Evolutionary conservation across 768 basidiomycete species (phyloP), one percentile per base, ranked within the genome.

Genomic region (Arthromyces matolae): DNA sequence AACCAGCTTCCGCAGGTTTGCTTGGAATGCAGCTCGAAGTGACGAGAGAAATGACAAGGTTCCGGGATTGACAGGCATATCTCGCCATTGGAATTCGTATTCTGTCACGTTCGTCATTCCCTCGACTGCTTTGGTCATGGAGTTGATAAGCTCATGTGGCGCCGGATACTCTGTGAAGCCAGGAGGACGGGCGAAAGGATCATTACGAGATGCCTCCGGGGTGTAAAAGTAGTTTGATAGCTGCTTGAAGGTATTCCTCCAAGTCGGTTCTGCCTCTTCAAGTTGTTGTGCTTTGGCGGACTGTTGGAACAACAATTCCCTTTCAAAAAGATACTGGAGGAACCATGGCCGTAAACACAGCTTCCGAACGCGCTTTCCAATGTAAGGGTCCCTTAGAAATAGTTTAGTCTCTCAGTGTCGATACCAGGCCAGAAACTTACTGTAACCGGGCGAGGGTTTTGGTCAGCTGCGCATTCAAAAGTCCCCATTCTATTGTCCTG

Each of bases 271-370:
- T 19, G 27, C 33, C 29, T 32, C 5, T 6, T 36, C 8, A 10
- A 19, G 2, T 23, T 25, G 7, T 19, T 24, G n/a, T 14, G 42
- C 35, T 14, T 22, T 14, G 23, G 29, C 22, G 8, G 37, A 24
- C 27, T 28, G 32, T 22, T 36, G 38, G 32, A 48, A 25, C n/a
- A 59, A 40, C 3, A 42, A 38, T 33, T 63, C 57, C 27, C 61
- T 49, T 35, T 59, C 56, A 14, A 63, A 49, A 20, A 71, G 62
- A 46, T 63, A 64, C 20, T 69, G 63, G 38, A 74, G 60, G 51
- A 72, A 72, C 70, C 72, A 72, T 9, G 68, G 68, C 1, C 68
- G 64, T 18, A 74, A 61, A 31, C 62, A 58, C 12, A 72, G 57
- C 16, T 60, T 60, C 18, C 62, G 56, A n/a, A 72, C 71, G 31